Evolutionary conservation across 2,329 filamentous ascomycete species (phyloP), one percentile per base, ranked within the genome.

Genomic region (Podosphaera xanthii): DNA sequence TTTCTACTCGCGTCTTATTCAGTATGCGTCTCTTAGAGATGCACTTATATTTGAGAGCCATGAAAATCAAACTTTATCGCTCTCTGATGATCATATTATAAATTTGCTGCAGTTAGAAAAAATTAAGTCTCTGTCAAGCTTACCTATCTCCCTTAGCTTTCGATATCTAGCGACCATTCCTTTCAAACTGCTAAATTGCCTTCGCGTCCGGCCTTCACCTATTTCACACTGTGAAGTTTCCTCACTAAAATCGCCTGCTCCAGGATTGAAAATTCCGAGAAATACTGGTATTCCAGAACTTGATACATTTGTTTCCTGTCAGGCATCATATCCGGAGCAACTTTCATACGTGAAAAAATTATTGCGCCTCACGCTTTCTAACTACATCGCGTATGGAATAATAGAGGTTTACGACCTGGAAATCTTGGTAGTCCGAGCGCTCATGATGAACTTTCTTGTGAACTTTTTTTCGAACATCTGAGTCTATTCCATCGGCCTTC

Each of bases 1-100:
- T 0, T 87, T 87, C 66, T 87, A 87, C 70, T 75, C 77, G 10
- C 76, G 82, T 35, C 81, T 86, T 55, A 73, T 81, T 0, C 75
- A 78, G 62, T 85, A 86, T 65, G 5, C 46, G 5, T 36, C 50
- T n/a, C n/a, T 63, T 3, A 44, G 31, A 3, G 59, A 59, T n/a
- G 63, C 44, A 10, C 53, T 63, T 2, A 9, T 30, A 35, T 9
- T 34, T 40, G 31, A 38, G 14, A 38, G 7, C 9, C 14, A 36
- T 38, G 35, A 56, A 56, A 22, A 8, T 8, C 33, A 56, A 35
- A 38, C 34, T 7, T 33, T 34, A 10, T 48, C 22, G 9, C 36
- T 40, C 36, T 40, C 36, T 1, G 36, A 40, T 40, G 36, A 40
- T 6, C 5, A 40, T 5, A 40, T 40, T 10, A 40, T 10, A 40